A percentile compares a stretch with the other conserved stretches of the same genome.
Evolutionary conservation across 2,329 filamentous ascomycete genomes (phyloP).

Genomic region (Colletotrichum spaethianum): DNA sequence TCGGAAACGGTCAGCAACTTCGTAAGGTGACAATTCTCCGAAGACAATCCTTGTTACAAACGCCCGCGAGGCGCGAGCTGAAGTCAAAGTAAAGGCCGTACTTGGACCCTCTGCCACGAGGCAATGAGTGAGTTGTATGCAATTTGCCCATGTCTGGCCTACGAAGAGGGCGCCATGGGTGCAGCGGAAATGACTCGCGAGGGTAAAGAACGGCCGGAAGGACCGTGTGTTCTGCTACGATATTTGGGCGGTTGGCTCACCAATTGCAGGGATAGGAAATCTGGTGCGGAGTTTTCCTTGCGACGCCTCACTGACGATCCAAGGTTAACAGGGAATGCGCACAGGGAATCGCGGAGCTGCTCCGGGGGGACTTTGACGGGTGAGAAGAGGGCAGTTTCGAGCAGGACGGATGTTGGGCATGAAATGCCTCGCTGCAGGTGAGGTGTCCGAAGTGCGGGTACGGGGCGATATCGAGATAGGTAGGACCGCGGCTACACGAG

Average conservation of each 20-base stretch:
- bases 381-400: background rate
- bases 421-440: slow-evolving; percentile 14
- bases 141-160: background rate
- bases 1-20: slow-evolving; percentile 16
- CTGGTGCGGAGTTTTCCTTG: slow-evolving; percentile 22
- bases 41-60: slow-evolving; percentile 31
- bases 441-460: slow-evolving; percentile 1
- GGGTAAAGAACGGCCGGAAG: slow-evolving; percentile 22
- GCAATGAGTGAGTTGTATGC: slow-evolving; percentile 18
- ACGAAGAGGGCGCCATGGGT: slow-evolving; percentile 13
- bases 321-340: slow-evolving; percentile 4
- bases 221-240: slow-evolving; percentile 12
- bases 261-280: slow-evolving; percentile 19
- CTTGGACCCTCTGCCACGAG: slow-evolving; percentile 36
- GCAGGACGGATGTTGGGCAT: background rate
- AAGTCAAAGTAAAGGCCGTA: slow-evolving; percentile 27
- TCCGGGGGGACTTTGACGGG: slow-evolving; percentile 12
- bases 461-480: slow-evolving; percentile 12
- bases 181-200: slow-evolving; percentile 37
- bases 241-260: slow-evolving; percentile 17
- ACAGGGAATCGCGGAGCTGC: slow-evolving; percentile 18
- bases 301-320: slow-evolving; percentile 9
- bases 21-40: slow-evolving; percentile 31
- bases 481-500: slow-evolving; percentile 15
- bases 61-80: slow-evolving; percentile 20